Evolutionary conservation across 306 rosid species (phyloP), one percentile per base, ranked within the genome.

Genomic region (Vigna reflexopilosa): DNA sequence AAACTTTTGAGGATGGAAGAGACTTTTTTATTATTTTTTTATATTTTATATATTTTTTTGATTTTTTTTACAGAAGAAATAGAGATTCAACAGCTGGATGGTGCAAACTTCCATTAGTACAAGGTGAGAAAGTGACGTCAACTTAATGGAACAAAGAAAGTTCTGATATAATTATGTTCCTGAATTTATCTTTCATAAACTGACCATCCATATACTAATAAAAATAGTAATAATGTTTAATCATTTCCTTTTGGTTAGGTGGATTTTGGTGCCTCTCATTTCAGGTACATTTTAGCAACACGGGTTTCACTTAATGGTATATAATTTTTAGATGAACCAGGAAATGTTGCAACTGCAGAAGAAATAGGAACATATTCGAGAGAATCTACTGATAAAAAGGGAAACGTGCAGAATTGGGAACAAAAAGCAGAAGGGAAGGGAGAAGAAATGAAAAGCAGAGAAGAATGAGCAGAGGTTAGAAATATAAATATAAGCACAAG

Each of bases 21-120:
- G 28, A 63, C 55, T 10, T 28, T 3, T 30, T 1, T 40, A 22
- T 22, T 22, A 22, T 22, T 22, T 22, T 22, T 22, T 22, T 22
- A 0, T 22, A 22, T 22, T 22, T 22, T 22, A 22, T 22, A 17
- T 17, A 17, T 22, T 22, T 22, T 1, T 22, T 22, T 22, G 0
- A 22, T 40, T 40, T 8, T 38, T 8, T 40, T 40, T 40, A 40
- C 45, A 40, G 11, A 40, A 40, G 45, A 40, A 40, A 40, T 11
- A 40, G 45, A 40, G 2, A 40, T 40, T 40, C 84, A 80, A 80
- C 82, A 64, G 24, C 42, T 67, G 75, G 50, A 44, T 67, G 15
- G 54, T 67, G 17, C 16, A 16, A 42, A 67, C 54, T 8, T 67
- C 67, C 65, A 70, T 72, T 48, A 26, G 26, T 15, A 11, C 12